Conservation (phyloP, 805 yeast genomes). For the Candida andamanensis region DNA sequence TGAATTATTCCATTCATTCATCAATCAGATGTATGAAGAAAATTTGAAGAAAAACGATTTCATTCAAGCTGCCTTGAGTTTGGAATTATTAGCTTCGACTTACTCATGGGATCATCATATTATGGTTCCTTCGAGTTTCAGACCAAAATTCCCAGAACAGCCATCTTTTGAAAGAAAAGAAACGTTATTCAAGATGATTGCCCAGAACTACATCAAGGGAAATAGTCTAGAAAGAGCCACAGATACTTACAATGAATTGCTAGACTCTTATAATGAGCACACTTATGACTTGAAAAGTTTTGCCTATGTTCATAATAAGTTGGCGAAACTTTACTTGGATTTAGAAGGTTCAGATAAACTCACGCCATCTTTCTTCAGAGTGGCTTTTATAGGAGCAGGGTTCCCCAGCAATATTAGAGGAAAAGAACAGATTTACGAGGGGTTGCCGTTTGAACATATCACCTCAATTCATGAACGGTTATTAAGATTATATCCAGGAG, state of each 20-base stretch:
- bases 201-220: slow-evolving; percentile 64
- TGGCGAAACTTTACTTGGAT: slow-evolving; percentile 62
- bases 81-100: slow-evolving; percentile 72
- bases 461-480: slow-evolving; percentile 76
- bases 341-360: slow-evolving; percentile 66
- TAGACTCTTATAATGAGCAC: slow-evolving; percentile 65
- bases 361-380: slow-evolving; percentile 73
- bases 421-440: slow-evolving; percentile 77
- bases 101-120: slow-evolving; percentile 67
- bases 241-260: slow-evolving; percentile 69
- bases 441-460: slow-evolving; percentile 81
- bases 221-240: slow-evolving; percentile 75
- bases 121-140: slow-evolving; percentile 48
- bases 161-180: slow-evolving; percentile 79
- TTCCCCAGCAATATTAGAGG: slow-evolving; percentile 76
- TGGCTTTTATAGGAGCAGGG: slow-evolving; percentile 77
- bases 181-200: slow-evolving; percentile 61
- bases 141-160: slow-evolving; percentile 76
- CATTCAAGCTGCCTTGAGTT: slow-evolving; percentile 79
- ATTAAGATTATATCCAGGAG: slow-evolving; percentile 74
- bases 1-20: slow-evolving; percentile 73
- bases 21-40: slow-evolving; percentile 66
- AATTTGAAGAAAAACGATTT: slow-evolving; percentile 55
- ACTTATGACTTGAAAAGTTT: slow-evolving; percentile 75
- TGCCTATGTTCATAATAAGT: slow-evolving; percentile 61